phyloP scores from a whole-genome alignment of 306 rosid species.

The Medicago lupulina region DNA sequence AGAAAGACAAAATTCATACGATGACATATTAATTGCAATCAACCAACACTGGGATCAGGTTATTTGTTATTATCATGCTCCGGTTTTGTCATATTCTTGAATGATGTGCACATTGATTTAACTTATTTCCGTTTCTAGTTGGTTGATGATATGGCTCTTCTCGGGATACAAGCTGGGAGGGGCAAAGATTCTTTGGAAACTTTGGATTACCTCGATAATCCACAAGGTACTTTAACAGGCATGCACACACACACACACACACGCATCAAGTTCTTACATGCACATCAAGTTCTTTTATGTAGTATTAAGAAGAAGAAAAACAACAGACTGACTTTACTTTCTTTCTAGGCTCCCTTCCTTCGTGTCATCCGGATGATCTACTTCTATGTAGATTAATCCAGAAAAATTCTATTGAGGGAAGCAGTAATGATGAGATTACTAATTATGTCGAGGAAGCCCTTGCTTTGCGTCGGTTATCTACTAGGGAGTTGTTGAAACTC shows the following conservation, averaged over 20 bases:
- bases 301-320: constrained; percentile 29
- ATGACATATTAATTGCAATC: constrained; percentile 68
- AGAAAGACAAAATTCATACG: constrained; percentile 69
- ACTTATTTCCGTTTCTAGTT: constrained; percentile 61
- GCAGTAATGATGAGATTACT: constrained; percentile 46
- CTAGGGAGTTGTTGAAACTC: constrained; percentile 59
- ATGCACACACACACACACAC: not conserved
- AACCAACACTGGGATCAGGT: constrained; percentile 92
- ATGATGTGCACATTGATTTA: constrained; percentile 26
- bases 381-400: constrained; percentile 86
- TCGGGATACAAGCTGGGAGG: constrained; percentile 76
- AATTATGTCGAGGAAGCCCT: constrained; percentile 73
- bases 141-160: constrained; percentile 81
- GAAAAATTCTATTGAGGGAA: constrained; percentile 66
- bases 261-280: constrained; percentile 15
- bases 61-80: constrained; percentile 36
- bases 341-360: constrained; percentile 70
- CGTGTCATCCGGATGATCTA: constrained; percentile 77
- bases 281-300: constrained; percentile 23
- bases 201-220: constrained; percentile 51
- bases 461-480: constrained; percentile 66
- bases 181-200: constrained; percentile 57
- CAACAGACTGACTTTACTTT: constrained; percentile 48
- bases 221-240: constrained; percentile 53
- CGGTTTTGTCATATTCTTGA: constrained; percentile 23